Evolutionary conservation across 1,284 basidiomycete genomes (phyloP), one percentile per base, ranked within the genome.

Genomic region (Pascua sp.): DNA sequence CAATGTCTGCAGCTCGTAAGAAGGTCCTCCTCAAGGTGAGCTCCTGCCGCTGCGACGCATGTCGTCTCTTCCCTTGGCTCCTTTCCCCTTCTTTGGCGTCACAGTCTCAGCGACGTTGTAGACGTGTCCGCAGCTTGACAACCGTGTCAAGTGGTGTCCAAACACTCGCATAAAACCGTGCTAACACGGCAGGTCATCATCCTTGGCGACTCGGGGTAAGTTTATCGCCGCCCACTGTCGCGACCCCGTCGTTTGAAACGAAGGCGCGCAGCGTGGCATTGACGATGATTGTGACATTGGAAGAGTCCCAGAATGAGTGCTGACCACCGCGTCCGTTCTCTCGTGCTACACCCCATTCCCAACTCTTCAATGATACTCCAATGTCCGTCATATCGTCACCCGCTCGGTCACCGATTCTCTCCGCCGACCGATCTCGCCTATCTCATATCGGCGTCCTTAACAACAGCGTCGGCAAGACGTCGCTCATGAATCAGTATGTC

Each of bases 401-500:
- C 24, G 24, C 11, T 24, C 11, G 15, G 17, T 24, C 24, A 24
- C 18, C 17, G 13, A 10, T 36, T 13, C 8, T 17, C 45, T 46
- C 45, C 17, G 11, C 18, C 13, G 45, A 13, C 24, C 45, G 24
- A 7, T 13, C 24, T 36, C 15, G 18, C 5, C 45, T 24, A 4
- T 44, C 16, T 44, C 42, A 5, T 32, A 32, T 32, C 24, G 24
- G 24, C 24, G 3, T 32, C 24, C 24, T n/a, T 9, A 7, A 15
- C 18, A 13, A 45, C 71, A 96, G 95, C 61, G 96, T 99, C 77
- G 96, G 95, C 53, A 98, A 98, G 88, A 98, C 95, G 49, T 98
- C 95, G 44, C 86, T 99, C 70, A 99, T 99, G 96, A 98, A 98
- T 82, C 96, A 98, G 82, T 98, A 98, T 82, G 96, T 99, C 70